Base-by-base conservation (phyloP, 2,329 filamentous ascomycete species). In the Hypomyces rosellus region DNA sequence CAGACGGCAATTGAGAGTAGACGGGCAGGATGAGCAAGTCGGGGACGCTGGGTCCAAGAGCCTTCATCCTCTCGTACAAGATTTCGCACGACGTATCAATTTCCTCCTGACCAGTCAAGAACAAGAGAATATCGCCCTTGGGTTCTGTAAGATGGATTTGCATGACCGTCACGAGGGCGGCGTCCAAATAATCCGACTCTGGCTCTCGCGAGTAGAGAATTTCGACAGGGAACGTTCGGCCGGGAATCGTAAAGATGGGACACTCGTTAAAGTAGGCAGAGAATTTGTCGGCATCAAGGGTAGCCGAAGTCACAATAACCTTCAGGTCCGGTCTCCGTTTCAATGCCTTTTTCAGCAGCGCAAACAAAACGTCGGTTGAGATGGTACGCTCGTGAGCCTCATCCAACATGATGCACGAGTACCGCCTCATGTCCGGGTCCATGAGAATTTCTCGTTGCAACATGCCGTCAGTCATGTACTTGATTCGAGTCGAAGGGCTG, bases 381-480 rank as follows among this genome's bases (percentile, higher is more conserved):
- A 99, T 95, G 0, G 93, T 99, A 53, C 93, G 84, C 67, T 99
- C 93, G 81, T 99, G 93, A 4, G 93, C 93, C 65, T 99, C 93
- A 66, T 99, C 93, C 60, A 99, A 78, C 85, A 99, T 99, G 63
- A 99, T 96, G 54, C 93, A 89, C 1, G 90, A 95, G 65, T 99
- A 99, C 57, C 88, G 83, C 63, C 80, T 87, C 57, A 99, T 73
- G 60, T 96, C 87, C 1, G 91, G 88, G 65, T 99, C 93, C 58
- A 96, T 79, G 46, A 99, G 77, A 65, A 96, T 90, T 71, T 99
- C 93, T 73, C 93, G 82, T 71, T 96, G 85, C 65, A 99, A 80
- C 88, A 97, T 97, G 69, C 93, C 93, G 62, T 99, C 93, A 14
- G 93, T 99, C 92, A 99, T 96, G 73, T 99, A 99, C 73, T 99